phyloP scores from a whole-genome alignment of 2,329 filamentous ascomycete species.

The Talaromyces sp. region DNA sequence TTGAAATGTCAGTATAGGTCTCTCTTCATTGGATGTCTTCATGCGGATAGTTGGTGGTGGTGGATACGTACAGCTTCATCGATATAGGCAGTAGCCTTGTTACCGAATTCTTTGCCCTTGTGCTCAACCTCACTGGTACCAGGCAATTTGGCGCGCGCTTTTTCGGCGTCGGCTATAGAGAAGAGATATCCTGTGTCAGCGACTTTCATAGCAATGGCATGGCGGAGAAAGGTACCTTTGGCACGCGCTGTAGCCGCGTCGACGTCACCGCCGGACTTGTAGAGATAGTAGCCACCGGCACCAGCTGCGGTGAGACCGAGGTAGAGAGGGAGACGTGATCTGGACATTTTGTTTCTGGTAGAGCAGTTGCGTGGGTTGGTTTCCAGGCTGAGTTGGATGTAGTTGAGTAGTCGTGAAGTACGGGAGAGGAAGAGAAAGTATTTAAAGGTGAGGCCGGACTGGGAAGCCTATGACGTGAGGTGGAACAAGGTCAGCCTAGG shows the following conservation, averaged over 20 bases:
- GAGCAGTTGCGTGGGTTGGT: neutral
- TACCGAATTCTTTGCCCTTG: slow-evolving; percentile 56
- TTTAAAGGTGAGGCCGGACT: slow-evolving; percentile 2
- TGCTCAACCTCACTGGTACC: slow-evolving; percentile 56
- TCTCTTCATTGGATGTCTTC: too few relatives aligned
- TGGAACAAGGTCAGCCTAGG: neutral
- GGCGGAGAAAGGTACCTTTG: slow-evolving; percentile 62
- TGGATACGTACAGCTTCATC: slow-evolving; percentile 60
- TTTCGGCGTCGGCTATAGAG: slow-evolving; percentile 67
- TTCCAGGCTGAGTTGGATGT: neutral
- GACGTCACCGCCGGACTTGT: slow-evolving; percentile 74
- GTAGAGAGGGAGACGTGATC: slow-evolving; percentile 35
- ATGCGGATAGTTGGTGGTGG: neutral
- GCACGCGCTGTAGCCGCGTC: slow-evolving; percentile 77
- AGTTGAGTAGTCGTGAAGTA: neutral
- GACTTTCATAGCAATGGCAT: neutral
- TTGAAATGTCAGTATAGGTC: too few relatives aligned
- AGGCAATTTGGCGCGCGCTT: slow-evolving; percentile 64
- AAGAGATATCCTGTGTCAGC: neutral
- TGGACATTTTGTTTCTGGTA: slow-evolving; percentile 23
- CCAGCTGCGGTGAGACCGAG: slow-evolving; percentile 59
- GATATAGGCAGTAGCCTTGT: slow-evolving; percentile 61
- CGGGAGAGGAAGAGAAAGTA: neutral
- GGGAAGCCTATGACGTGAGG: slow-evolving; percentile 8
- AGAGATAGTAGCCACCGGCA: slow-evolving; percentile 85